A percentile compares a stretch with the other conserved stretches of the same genome.
These are phyloP conservation scores for Fusarium domesticum DNA, from an alignment of 2,329 filamentous ascomycete species.

Conservation along the genomic window DNA sequence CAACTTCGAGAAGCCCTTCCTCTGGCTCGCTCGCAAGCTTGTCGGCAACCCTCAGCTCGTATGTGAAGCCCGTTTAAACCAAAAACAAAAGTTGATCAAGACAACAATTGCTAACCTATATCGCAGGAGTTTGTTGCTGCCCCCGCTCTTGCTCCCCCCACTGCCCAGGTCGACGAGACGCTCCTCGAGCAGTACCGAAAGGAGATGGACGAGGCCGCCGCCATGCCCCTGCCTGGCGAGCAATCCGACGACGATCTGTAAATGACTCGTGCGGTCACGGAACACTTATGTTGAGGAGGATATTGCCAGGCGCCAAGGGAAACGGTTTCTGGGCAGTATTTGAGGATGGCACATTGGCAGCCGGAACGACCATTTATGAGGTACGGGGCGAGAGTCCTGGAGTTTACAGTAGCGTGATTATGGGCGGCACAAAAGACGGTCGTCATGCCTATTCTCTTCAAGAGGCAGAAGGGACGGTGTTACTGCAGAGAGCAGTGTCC, in stretches of 20 bases:
- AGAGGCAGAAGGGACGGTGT: conserved; percentile 32
- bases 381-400: conserved; percentile 33
- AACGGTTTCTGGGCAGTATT: conserved; percentile 25
- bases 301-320: conserved; percentile 22
- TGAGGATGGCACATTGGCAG: conserved; percentile 32
- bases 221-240: conserved; percentile 89
- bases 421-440: conserved; percentile 32
- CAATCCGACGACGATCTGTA: conserved; percentile 73
- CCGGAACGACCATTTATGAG: conserved; percentile 40
- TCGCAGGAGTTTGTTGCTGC: conserved; percentile 91
- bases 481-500: conserved; percentile 32
- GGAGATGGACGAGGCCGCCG: conserved; percentile 81
- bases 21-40: conserved; percentile 98
- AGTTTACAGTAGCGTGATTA: conserved; percentile 38
- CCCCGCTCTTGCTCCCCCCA: conserved; percentile 89
- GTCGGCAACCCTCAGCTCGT: conserved; percentile 72
- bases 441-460: conserved; percentile 29
- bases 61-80: conserved; percentile 4
- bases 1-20: conserved; percentile 99
- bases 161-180: conserved; percentile 81
- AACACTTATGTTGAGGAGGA: conserved; percentile 32
- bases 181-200: conserved; percentile 78
- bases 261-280: conserved; percentile 35
- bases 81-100: background rate
- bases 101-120: conserved; percentile 27